Base-by-base conservation (phyloP, 2,329 filamentous ascomycete genomes). In the Beauveria bassiana region DNA sequence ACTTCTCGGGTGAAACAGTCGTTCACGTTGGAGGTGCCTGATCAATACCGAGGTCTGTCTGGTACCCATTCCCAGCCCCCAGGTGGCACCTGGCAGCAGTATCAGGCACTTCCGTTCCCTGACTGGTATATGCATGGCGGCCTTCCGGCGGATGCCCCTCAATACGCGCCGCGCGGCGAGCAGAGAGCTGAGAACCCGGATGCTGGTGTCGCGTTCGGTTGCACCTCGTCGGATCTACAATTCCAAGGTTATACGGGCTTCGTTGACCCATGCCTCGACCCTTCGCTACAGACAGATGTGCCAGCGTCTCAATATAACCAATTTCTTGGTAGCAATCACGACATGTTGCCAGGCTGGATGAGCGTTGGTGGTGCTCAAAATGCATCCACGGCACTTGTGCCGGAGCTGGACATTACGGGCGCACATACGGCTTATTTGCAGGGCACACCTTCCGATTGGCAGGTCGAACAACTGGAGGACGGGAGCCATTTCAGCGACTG, bases 381-480 rank as follows among this genome's bases (percentile, higher is more conserved):
- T 16, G 8, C 52, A 22, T 28, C 54, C 3, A 20, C 49, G 16
- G 28, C 54, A 38, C 26, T 59, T 18, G 63, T 68, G 16, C 64
- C 66, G 1, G 66, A 64, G 10, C 55, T 66, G 42, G 63, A 66
- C 52, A 40, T 34, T 3, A 40, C 50, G 9, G 62, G 42, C 22
- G 64, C 66, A 20, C 69, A 70, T 53, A 69, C 71, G 22, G 66
- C 62, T 6, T 73, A 72, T 53, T 66, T 76, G 31, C 69, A 66
- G 49, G 73, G 74, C 24, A 68, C 65, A 10, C 67, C 72, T 38
- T 66, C 65, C 12, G 73, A 73, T 56, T 76, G 74, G 74, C 66
- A 71, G 60, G 65, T 75, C 9, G 70, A 73, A 64, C 67, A 72
- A 22, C 61, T 76, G 9, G 71, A 72, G 9, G 69, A 70, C 24